Conservation (phyloP, 495 filamentous ascomycete genomes). For the Staphylotrichum longicolle region DNA sequence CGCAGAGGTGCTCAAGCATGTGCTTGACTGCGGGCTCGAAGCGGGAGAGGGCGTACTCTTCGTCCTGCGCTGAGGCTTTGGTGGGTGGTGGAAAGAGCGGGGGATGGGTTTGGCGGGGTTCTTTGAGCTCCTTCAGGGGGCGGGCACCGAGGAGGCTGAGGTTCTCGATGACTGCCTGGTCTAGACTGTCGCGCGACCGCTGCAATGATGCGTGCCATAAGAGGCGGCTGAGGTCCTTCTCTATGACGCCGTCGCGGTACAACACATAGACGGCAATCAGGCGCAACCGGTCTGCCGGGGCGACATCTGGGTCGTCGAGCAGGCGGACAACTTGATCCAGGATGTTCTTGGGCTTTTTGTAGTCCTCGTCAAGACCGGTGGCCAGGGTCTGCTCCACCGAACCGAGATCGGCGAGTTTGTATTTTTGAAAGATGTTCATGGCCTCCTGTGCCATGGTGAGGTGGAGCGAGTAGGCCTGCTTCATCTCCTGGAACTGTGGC, state of each 20-base stretch:
- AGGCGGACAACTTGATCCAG: constrained; percentile 81
- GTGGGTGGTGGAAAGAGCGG: constrained; percentile 66
- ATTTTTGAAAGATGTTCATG: constrained; percentile 83
- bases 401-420: constrained; percentile 83
- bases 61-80: constrained; percentile 51
- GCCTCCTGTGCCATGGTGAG: constrained; percentile 97
- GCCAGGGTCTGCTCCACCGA: constrained; percentile 81
- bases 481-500: constrained; percentile 90
- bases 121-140: constrained; percentile 71
- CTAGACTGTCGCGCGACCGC: constrained; percentile 45
- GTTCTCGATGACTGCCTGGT: constrained; percentile 71
- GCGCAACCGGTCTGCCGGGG: constrained; percentile 70
- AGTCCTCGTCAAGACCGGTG: constrained; percentile 91
- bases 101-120: constrained; percentile 59
- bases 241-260: constrained; percentile 82
- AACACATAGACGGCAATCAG: constrained; percentile 83
- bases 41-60: constrained; percentile 64
- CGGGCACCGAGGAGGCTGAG: constrained; percentile 79
- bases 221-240: constrained; percentile 79
- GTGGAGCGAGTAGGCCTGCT: constrained; percentile 92
- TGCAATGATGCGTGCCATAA: constrained; percentile 80
- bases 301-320: constrained; percentile 74
- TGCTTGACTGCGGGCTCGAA: constrained; percentile 70
- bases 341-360: constrained; percentile 83
- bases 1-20: constrained; percentile 74